Evolutionary conservation across 1,284 basidiomycete species (phyloP), one percentile per base, ranked within the genome.

Genomic region (Irpex sp.): DNA sequence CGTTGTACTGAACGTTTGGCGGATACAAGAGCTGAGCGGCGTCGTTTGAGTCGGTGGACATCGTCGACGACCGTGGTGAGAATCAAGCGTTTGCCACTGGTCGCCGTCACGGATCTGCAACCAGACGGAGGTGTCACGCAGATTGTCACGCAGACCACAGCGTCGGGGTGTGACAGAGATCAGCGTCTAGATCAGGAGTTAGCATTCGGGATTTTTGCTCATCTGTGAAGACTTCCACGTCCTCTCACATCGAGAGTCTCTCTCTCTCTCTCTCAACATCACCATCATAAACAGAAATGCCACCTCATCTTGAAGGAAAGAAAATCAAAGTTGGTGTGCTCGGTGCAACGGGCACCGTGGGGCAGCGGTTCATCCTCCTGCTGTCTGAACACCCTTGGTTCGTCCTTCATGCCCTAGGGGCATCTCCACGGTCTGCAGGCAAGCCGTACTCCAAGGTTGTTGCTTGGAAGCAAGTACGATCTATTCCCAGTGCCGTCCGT

Each of bases 291-390:
- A 19, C 26, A 26, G 37, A 52, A 38, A 57, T 62, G 31, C 37
- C 38, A 37, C 19, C 31, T 37, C 5, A 64, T 49, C 62, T 62
- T 54, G 68, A 82, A 70, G 78, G 94, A 79, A 91, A 92, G 68
- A 68, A 82, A 71, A 77, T 95, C 79, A 92, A 92, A 69, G 96
- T 99, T 68, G 97, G 94, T 68, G 83, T 99, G 64, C 85, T 99
- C 17, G 97, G 97, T 57, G 97, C 97, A 4, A 99, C 97, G 0
- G 97, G 96, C 57, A 97, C 94, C 58, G 96, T 98, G 62, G 96
- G 96, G 21, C 96, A 98, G 77, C 87, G 94, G 64, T 99, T 99
- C 78, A 94, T 99, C 76, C 84, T 90, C 63, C 88, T 98, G 62
- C 90, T 99, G 57, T 83, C 92, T 5, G 75, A 81, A 9, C 97